Conservation (phyloP, 176 grass and related monocot species). For the Bothriochloa decipiens region DNA sequence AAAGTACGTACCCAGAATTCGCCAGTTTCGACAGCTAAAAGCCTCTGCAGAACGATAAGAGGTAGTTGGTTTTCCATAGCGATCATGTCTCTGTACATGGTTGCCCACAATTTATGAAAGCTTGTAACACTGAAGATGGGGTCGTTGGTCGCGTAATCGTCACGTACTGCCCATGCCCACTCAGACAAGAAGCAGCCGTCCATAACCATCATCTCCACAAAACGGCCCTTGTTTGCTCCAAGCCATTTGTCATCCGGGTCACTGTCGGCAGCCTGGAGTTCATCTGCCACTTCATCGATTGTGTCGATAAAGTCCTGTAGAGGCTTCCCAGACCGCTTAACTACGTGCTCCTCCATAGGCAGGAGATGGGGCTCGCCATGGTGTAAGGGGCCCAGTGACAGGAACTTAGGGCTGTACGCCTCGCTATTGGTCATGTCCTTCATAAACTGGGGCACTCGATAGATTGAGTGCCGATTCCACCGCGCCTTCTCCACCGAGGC, state of each 20-base stretch:
- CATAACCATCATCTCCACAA: neutral
- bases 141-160: no score
- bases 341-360: slow-evolving; percentile 56
- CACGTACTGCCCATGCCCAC: neutral
- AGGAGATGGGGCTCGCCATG: slow-evolving; percentile 28
- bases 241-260: slow-evolving; percentile 37
- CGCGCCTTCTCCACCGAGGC: neutral
- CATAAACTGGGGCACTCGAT: neutral
- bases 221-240: slow-evolving; percentile 2
- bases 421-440: slow-evolving; percentile 19
- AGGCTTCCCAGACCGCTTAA: slow-evolving; percentile 34
- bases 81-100: no score
- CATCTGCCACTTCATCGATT: slow-evolving; percentile 21
- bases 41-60: no score
- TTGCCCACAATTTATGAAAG: no score
- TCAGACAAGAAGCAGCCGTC: slow-evolving; percentile 68
- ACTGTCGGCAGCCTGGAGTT: slow-evolving; percentile 32
- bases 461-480: neutral
- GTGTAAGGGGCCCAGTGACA: slow-evolving; percentile 66
- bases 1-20: neutral
- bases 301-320: slow-evolving; percentile 20
- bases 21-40: no score
- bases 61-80: no score
- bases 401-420: slow-evolving; percentile 38
- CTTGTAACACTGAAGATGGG: no score